Evolutionary conservation across 2,329 filamentous ascomycete species (phyloP).

Genomic region (Chrysosporium queenslandicum): DNA sequence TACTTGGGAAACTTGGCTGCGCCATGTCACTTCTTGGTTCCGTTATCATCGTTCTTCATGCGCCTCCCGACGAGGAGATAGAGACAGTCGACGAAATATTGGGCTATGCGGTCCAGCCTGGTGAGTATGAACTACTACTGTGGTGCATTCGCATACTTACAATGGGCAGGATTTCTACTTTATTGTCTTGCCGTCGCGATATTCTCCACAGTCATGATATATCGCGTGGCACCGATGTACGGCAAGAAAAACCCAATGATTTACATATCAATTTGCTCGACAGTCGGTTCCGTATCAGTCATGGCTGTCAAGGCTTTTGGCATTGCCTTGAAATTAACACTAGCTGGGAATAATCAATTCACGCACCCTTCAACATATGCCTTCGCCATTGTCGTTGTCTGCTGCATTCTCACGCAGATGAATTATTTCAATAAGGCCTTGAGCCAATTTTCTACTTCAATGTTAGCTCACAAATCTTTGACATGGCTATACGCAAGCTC

Average conservation of each 20-base stretch:
- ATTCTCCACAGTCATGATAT: conserved; percentile 92
- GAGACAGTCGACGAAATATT: conserved; percentile 86
- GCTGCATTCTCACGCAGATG: conserved; percentile 98
- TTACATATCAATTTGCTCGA: conserved; percentile 95
- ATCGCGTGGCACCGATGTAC: conserved; percentile 77
- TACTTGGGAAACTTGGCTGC: conserved; percentile 83
- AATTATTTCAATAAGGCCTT: conserved; percentile 99
- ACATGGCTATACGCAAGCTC: neutral
- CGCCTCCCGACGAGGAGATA: conserved; percentile 86
- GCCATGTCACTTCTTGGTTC: conserved; percentile 93
- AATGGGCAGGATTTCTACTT: conserved; percentile 64
- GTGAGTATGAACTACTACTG: conserved; percentile 43
- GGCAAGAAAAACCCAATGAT: conserved; percentile 94
- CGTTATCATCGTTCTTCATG: conserved; percentile 94
- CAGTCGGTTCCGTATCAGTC: conserved; percentile 91
- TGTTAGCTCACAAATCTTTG: conserved; percentile 50
- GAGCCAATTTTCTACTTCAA: conserved; percentile 92
- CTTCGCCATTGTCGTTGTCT: conserved; percentile 82
- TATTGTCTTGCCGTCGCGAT: conserved; percentile 71
- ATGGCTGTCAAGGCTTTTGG: conserved; percentile 99
- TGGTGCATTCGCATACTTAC: neutral
- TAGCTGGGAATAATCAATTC: conserved; percentile 91
- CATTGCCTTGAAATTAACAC: conserved; percentile 90
- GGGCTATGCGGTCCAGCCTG: conserved; percentile 78
- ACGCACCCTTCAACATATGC: conserved; percentile 91